phyloP scores from a whole-genome alignment of 1,284 basidiomycete species.

The Filobasidium uniguttulatum region DNA sequence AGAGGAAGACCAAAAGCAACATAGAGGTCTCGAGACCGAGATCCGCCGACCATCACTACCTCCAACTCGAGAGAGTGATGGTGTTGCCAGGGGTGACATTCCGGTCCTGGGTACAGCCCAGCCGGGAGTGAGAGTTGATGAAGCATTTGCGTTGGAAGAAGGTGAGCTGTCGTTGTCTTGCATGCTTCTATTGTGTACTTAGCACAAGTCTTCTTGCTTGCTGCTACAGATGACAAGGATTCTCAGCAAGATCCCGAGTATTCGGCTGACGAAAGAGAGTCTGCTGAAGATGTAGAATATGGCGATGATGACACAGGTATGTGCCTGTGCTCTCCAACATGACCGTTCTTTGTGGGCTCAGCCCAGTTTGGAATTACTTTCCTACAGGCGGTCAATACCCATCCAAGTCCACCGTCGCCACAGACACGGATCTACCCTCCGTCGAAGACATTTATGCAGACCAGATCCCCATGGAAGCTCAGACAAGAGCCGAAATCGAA shows the following conservation, averaged over 20 bases:
- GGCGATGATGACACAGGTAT: slow-evolving; percentile 6
- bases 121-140: slow-evolving; percentile 6
- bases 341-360: not conserved
- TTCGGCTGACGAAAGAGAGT: slow-evolving; percentile 4
- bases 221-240: slow-evolving; percentile 10
- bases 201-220: no score
- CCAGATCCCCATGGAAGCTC: not conserved
- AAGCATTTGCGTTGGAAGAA: slow-evolving; percentile 3
- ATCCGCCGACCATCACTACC: not conserved
- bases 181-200: not conserved
- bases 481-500: not conserved
- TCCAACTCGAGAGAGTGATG: not conserved
- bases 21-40: not conserved
- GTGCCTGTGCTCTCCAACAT: not conserved
- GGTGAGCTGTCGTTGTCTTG: slow-evolving; percentile 4
- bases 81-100: not conserved
- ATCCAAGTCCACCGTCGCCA: not conserved
- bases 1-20: not conserved
- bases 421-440: not conserved
- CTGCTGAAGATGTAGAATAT: slow-evolving; percentile 7
- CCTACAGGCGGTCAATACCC: not conserved
- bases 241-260: slow-evolving; percentile 5
- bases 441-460: not conserved
- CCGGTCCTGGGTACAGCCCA: slow-evolving; percentile 5
- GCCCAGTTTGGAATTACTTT: not conserved